Evolutionary conservation across 148 eudicot species (phyloP).

Genomic region (Salicornia ramosissima): DNA sequence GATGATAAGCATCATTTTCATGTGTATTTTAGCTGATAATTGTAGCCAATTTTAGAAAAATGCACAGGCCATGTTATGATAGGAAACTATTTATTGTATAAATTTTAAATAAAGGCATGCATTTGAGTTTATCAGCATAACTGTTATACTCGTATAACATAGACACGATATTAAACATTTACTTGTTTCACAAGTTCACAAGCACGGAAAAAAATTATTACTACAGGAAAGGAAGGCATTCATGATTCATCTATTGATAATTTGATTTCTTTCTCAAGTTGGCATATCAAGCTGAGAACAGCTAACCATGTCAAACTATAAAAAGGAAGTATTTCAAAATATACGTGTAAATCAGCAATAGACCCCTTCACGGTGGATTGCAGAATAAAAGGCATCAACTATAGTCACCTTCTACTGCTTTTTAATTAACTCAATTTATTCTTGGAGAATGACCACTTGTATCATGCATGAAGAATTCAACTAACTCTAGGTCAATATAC

Average conservation of each 20-base stretch:
- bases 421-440: no score
- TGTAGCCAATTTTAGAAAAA: neutral
- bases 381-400: neutral
- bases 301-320: neutral
- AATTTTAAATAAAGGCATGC: neutral
- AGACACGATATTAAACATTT: neutral
- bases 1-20: no score
- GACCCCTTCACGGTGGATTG: neutral
- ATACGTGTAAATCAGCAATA: neutral
- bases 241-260: neutral
- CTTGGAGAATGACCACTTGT: no score
- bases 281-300: neutral
- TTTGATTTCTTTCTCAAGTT: neutral
- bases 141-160: neutral
- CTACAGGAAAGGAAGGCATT: neutral
- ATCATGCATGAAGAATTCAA: neutral
- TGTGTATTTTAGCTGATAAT: no score
- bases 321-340: no score
- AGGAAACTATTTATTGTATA: neutral
- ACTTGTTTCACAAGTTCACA: neutral
- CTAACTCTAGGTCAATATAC: neutral
- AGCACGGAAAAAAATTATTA: neutral
- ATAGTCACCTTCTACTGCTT: no score
- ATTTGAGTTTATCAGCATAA: neutral
- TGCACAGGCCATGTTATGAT: neutral